A percentile compares a stretch with the other conserved stretches of the same genome.
phyloP scores from a whole-genome alignment of 768 basidiomycete species.

The Suillus subluteus region DNA sequence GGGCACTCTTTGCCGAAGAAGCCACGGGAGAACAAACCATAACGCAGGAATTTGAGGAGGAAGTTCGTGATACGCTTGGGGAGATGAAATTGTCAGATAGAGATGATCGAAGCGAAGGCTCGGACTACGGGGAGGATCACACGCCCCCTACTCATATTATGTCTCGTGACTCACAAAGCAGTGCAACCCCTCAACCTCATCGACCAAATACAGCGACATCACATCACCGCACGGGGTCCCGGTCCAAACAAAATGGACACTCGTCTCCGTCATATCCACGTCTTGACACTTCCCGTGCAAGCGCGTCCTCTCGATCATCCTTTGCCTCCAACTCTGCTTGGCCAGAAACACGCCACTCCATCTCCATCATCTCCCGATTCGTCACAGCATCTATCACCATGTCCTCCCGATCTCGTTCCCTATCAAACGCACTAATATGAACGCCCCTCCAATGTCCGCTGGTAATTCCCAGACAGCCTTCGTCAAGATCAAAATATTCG shows the following conservation, averaged over 20 bases:
- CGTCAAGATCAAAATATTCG: slow-evolving; percentile 98
- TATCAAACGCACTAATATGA: slow-evolving; percentile 58
- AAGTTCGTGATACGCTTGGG: slow-evolving; percentile 54
- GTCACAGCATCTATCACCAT: slow-evolving; percentile 52
- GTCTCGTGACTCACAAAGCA: slow-evolving; percentile 29
- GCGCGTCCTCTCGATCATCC: slow-evolving; percentile 33
- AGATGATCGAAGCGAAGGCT: slow-evolving; percentile 59
- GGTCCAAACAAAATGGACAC: slow-evolving; percentile 33
- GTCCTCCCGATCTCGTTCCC: slow-evolving; percentile 56
- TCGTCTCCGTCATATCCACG: slow-evolving; percentile 38
- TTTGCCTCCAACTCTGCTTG: slow-evolving; percentile 29
- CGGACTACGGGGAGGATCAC: slow-evolving; percentile 63
- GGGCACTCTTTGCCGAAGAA: slow-evolving; percentile 47
- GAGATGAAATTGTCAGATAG: slow-evolving; percentile 50
- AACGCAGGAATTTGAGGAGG: slow-evolving; percentile 41
- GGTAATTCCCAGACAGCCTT: slow-evolving; percentile 84
- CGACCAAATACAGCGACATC: slow-evolving; percentile 54
- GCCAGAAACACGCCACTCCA: slow-evolving; percentile 35
- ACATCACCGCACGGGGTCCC: slow-evolving; percentile 33
- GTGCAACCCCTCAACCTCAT: slow-evolving; percentile 35
- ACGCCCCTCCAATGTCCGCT: slow-evolving; percentile 74
- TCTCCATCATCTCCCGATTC: slow-evolving; percentile 55
- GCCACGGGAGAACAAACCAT: slow-evolving; percentile 37
- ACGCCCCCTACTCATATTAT: slow-evolving; percentile 38
- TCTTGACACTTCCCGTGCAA: slow-evolving; percentile 24